Conservation (phyloP, 768 basidiomycete genomes). For the Kwoniella shandongensis region DNA sequence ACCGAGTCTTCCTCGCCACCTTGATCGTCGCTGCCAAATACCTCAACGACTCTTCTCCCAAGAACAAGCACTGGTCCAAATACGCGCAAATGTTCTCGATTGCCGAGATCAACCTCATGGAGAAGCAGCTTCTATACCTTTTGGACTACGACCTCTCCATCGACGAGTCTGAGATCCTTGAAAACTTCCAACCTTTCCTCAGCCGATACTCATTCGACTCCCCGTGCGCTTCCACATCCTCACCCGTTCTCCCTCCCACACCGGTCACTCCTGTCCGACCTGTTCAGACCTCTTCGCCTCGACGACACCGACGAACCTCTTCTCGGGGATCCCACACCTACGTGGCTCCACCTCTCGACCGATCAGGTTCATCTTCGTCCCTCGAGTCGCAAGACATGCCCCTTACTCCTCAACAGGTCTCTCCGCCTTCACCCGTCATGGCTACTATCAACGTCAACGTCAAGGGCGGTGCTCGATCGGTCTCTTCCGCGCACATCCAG, state of each 20-base stretch:
- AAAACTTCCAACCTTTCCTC: conserved; percentile 51
- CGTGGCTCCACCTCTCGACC: conserved; percentile 50
- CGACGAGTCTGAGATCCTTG: conserved; percentile 47
- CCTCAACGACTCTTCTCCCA: conserved; percentile 81
- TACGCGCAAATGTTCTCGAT: conserved; percentile 68
- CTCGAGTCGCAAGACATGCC: conserved; percentile 49
- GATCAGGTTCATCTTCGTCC: conserved; percentile 50
- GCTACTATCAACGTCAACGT: conserved; percentile 1
- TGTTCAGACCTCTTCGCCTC: conserved; percentile 11
- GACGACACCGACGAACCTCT: conserved; percentile 37
- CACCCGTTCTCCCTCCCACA: conserved; percentile 42
- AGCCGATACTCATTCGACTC: conserved; percentile 24
- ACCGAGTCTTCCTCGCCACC: conserved; percentile 88
- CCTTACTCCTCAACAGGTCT: conserved; percentile 32
- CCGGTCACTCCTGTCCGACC: conserved; percentile 35
- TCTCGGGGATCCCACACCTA: conserved; percentile 34
- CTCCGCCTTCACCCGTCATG: conserved; percentile 17
- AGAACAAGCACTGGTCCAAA: conserved; percentile 82
- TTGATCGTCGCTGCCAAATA: conserved; percentile 87
- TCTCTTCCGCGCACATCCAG: conserved; percentile 32
- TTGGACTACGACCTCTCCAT: conserved; percentile 62
- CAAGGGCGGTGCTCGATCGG: conserved; percentile 19
- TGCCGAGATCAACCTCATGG: conserved; percentile 81
- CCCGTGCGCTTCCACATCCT: conserved; percentile 27
- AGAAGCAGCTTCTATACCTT: conserved; percentile 87